A percentile compares a stretch with the other conserved stretches of the same genome.
phyloP scores from a whole-genome alignment of 139 green algal genomes.

The Volvox africanus region DNA sequence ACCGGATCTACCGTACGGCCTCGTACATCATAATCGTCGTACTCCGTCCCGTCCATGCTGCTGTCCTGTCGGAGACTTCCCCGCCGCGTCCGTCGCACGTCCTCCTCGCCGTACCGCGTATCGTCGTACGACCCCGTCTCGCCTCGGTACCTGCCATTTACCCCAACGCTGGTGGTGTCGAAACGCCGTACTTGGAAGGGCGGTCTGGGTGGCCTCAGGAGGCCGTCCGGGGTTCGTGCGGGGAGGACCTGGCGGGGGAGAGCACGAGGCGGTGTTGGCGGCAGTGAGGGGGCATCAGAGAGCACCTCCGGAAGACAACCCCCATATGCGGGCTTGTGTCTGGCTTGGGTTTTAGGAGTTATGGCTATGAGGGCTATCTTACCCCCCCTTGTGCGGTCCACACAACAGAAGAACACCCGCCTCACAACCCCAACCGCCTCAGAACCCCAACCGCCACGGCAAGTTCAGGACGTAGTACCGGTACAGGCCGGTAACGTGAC shows the following conservation, averaged over 20 bases:
- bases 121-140: background rate
- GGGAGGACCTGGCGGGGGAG: conserved; percentile 6
- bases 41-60: background rate
- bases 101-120: background rate
- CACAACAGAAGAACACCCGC: too few species aligned
- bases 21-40: background rate
- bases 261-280: too few species aligned
- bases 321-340: too few species aligned
- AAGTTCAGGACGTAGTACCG: too few species aligned
- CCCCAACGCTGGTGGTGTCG: background rate
- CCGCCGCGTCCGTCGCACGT: background rate
- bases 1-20: background rate
- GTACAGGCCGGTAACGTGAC: too few species aligned
- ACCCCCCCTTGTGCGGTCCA: too few species aligned
- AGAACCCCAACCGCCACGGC: too few species aligned
- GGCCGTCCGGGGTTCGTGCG: background rate
- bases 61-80: background rate
- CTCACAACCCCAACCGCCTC: too few species aligned
- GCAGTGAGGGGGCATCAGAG: too few species aligned
- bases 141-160: background rate
- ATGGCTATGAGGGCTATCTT: too few species aligned
- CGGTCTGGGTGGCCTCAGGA: conserved; percentile 18
- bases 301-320: too few species aligned
- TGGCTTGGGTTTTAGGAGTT: too few species aligned
- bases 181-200: background rate